A percentile compares a stretch with the other conserved stretches of the same genome.
These are phyloP conservation scores for Onygenales sp. DNA, from an alignment of 2,329 filamentous ascomycete genomes.

Conservation along the genomic window DNA sequence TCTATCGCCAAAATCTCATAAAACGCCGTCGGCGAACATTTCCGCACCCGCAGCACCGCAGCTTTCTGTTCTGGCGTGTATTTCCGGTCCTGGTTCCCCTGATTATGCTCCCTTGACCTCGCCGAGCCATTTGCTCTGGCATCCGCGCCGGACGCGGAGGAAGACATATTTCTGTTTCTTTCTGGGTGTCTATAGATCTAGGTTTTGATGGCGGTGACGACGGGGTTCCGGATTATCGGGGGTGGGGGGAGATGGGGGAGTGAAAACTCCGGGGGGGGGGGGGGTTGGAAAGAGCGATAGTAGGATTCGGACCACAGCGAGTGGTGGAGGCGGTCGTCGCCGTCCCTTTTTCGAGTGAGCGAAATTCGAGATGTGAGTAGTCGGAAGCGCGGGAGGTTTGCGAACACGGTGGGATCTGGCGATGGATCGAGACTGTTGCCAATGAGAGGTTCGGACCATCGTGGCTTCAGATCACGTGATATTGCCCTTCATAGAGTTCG, in stretches of 20 bases:
- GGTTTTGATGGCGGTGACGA: too few relatives aligned
- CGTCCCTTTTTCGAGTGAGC: neutral
- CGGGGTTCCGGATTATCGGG: too few relatives aligned
- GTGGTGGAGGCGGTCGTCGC: neutral
- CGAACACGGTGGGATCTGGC: neutral
- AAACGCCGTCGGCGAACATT: conserved; percentile 76
- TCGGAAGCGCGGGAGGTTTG: neutral
- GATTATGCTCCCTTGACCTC: conserved; percentile 38
- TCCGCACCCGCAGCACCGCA: conserved; percentile 78
- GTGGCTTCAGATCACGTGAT: conserved; percentile 2
- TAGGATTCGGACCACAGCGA: neutral
- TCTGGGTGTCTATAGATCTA: neutral
- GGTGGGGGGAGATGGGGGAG: neutral
- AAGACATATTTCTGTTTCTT: conserved; percentile 22
- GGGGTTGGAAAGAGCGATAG: neutral
- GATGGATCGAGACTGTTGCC: neutral
- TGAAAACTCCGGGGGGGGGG: neutral
- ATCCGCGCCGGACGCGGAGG: conserved; percentile 39
- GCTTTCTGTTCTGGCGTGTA: conserved; percentile 87
- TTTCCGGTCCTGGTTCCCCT: conserved; percentile 45
- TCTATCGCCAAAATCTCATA: conserved; percentile 86
- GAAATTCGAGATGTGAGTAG: neutral
- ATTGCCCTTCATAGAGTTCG: too few relatives aligned
- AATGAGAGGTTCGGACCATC: neutral
- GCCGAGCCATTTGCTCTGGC: conserved; percentile 31